Evolutionary conservation across 495 filamentous ascomycete genomes (phyloP).

Genomic region (Penicillium silybi): DNA sequence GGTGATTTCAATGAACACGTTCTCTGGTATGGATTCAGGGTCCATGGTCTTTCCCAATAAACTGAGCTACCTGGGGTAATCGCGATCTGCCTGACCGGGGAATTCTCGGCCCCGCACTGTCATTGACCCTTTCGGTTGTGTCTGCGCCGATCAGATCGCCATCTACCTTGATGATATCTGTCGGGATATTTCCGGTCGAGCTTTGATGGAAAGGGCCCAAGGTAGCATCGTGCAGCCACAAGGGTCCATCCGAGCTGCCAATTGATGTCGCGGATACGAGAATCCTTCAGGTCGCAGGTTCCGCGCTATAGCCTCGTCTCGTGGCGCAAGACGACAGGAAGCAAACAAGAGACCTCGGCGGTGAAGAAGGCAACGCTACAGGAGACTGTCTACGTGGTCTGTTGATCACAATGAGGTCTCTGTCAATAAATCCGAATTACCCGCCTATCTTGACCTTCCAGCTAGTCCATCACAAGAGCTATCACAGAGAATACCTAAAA

Average conservation of each 20-base stretch:
- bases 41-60: background rate
- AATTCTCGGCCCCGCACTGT: background rate
- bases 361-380: no score
- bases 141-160: background rate
- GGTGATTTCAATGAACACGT: background rate
- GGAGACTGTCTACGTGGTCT: no score
- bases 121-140: background rate
- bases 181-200: background rate
- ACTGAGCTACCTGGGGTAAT: conserved; percentile 12
- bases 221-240: background rate
- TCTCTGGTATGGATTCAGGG: background rate
- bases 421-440: no score
- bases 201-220: background rate
- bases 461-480: no score
- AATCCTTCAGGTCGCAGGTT: background rate
- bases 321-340: no score
- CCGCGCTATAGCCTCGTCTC: no score
- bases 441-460: no score
- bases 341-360: no score
- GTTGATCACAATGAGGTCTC: no score
- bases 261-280: background rate
- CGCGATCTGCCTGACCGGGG: background rate
- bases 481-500: no score
- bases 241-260: background rate
- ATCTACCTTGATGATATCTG: background rate